Conservation (phyloP, 2,329 filamentous ascomycete species). For the Lachnum nothofagi region DNA sequence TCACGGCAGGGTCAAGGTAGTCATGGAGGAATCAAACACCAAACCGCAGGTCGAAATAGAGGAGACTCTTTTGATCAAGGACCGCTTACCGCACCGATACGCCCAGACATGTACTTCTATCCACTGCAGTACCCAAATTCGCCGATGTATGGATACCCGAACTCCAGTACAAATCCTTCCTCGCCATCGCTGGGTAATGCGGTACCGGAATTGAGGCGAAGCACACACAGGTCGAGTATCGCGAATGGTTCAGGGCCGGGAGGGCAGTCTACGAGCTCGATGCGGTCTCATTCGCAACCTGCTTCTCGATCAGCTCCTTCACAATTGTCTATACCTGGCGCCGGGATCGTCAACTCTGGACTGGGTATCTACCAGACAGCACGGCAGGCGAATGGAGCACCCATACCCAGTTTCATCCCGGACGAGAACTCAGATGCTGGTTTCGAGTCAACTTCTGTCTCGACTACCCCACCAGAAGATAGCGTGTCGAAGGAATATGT, state of each 20-base stretch:
- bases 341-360: slow-evolving; percentile 36
- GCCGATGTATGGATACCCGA: slow-evolving; percentile 45
- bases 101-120: slow-evolving; percentile 53
- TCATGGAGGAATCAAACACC: slow-evolving; percentile 33
- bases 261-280: slow-evolving; percentile 47
- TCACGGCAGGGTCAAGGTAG: slow-evolving; percentile 32
- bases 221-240: slow-evolving; percentile 49
- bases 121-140: slow-evolving; percentile 38
- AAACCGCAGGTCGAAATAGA: slow-evolving; percentile 46
- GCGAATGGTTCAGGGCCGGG: slow-evolving; percentile 43
- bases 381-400: slow-evolving; percentile 41
- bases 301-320: slow-evolving; percentile 41
- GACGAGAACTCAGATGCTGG: slow-evolving; percentile 40
- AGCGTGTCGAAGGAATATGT: slow-evolving; percentile 31
- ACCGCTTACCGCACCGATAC: slow-evolving; percentile 53
- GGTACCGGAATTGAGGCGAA: slow-evolving; percentile 51
- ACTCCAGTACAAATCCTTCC: slow-evolving; percentile 51
- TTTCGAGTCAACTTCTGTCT: slow-evolving; percentile 15
- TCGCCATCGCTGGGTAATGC: slow-evolving; percentile 45
- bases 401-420: slow-evolving; percentile 52
- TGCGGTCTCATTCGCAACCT: slow-evolving; percentile 63
- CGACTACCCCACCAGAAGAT: slow-evolving; percentile 26
- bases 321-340: slow-evolving; percentile 35
- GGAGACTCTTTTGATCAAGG: slow-evolving; percentile 61
- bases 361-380: slow-evolving; percentile 26